Evolutionary conservation across 2,329 filamentous ascomycete genomes (phyloP).

Genomic region (Rachicladosporium sp.): DNA sequence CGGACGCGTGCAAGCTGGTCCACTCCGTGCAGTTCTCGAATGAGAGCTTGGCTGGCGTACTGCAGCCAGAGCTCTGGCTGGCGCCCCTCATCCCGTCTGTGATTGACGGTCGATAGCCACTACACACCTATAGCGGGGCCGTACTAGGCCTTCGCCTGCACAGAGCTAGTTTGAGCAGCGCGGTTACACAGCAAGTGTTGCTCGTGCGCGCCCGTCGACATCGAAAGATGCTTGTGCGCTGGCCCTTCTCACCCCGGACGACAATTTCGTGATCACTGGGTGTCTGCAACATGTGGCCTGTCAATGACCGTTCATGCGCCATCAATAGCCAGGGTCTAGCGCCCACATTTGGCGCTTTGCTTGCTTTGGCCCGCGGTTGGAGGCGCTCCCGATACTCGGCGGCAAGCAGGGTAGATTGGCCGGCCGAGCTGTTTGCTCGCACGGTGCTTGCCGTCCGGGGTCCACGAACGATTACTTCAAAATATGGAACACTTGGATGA

Average conservation of each 20-base stretch:
- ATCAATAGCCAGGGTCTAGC: conserved; percentile 3
- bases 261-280: too few relatives aligned
- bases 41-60: conserved; percentile 11
- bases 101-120: neutral
- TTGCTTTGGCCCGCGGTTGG: conserved; percentile 6
- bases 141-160: conserved; percentile 3
- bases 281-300: too few relatives aligned
- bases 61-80: conserved; percentile 17
- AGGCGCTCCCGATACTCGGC: conserved; percentile 4
- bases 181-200: too few relatives aligned
- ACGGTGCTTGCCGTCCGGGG: conserved; percentile 4
- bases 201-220: too few relatives aligned
- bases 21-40: conserved; percentile 9
- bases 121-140: conserved; percentile 1
- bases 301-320: too few relatives aligned
- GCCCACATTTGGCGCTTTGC: conserved; percentile 1
- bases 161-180: too few relatives aligned
- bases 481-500: too few relatives aligned
- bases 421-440: conserved; percentile 3
- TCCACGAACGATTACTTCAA: too few relatives aligned
- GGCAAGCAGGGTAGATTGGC: conserved; percentile 5
- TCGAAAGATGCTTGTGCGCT: too few relatives aligned
- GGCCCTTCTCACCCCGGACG: too few relatives aligned
- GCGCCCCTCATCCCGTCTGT: conserved; percentile 13
- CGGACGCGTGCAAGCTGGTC: conserved; percentile 16